These are phyloP conservation scores for Licmophora abbreviata DNA, from an alignment of 108 stramenopile genomes.

Conservation along the genomic window DNA sequence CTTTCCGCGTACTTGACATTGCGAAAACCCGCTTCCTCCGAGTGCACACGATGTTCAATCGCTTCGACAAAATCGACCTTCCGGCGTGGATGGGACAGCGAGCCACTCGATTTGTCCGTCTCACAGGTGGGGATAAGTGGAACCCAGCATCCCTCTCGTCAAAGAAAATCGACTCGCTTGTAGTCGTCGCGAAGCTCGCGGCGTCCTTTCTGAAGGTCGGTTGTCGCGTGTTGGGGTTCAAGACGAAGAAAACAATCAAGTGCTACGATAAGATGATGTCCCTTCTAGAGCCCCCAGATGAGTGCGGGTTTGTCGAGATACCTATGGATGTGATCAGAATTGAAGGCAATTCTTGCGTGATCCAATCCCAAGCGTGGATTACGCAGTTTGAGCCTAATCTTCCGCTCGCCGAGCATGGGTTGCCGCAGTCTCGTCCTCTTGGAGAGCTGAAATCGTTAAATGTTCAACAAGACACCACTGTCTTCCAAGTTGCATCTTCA, in stretches of 20 bases:
- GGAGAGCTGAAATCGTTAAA: no score
- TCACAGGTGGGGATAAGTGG: slow-evolving; percentile 31
- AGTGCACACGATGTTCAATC: slow-evolving; percentile 29
- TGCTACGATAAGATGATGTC: slow-evolving; percentile 22
- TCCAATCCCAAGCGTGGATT: slow-evolving; percentile 30
- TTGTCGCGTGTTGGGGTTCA: slow-evolving; percentile 32
- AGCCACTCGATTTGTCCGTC: slow-evolving; percentile 41
- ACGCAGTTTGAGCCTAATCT: slow-evolving; percentile 20
- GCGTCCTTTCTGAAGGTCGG: slow-evolving; percentile 42
- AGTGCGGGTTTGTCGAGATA: slow-evolving; percentile 26
- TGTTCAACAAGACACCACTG: background rate
- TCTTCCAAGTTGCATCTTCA: slow-evolving; percentile 22
- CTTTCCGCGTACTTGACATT: slow-evolving; percentile 23
- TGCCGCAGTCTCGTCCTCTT: background rate
- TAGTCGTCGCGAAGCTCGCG: slow-evolving; percentile 39
- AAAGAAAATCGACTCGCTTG: slow-evolving; percentile 24
- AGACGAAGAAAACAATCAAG: slow-evolving; percentile 31
- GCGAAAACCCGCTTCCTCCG: slow-evolving; percentile 24
- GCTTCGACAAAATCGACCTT: slow-evolving; percentile 28
- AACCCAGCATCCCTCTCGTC: slow-evolving; percentile 18
- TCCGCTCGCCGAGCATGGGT: background rate
- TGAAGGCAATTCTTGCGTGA: slow-evolving; percentile 31
- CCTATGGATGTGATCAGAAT: slow-evolving; percentile 25
- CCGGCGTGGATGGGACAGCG: slow-evolving; percentile 47
- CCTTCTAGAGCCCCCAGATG: slow-evolving; percentile 33